Evolutionary conservation across 352 stramenopile species (phyloP).

Genomic region (Discostella stelligera): DNA sequence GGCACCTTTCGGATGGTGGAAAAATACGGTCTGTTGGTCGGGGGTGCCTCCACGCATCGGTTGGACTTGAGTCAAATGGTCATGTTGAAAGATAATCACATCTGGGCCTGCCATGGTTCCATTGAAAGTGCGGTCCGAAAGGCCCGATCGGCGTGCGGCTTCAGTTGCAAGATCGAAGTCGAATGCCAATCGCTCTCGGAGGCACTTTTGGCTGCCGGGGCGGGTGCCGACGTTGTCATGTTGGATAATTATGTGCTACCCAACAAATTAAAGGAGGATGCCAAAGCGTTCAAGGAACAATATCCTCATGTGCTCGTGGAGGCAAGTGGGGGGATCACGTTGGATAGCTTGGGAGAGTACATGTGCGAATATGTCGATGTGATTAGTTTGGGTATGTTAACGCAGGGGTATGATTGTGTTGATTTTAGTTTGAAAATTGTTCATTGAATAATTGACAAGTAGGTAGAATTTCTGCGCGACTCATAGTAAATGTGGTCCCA

Average conservation of each 20-base stretch:
- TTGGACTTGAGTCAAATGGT: constrained; percentile 99
- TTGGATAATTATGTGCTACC: constrained; percentile 96
- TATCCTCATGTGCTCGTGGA: constrained; percentile 95
- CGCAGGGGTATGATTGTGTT: constrained; percentile 94
- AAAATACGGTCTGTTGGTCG: constrained; percentile 98
- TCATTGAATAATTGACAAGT: constrained; percentile 24
- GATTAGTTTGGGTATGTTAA: constrained; percentile 96
- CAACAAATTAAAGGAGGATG: constrained; percentile 88
- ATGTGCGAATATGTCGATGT: constrained; percentile 94
- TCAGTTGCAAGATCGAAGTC: constrained; percentile 99
- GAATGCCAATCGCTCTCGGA: constrained; percentile 93
- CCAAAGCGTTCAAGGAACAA: constrained; percentile 89
- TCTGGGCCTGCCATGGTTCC: constrained; percentile 90
- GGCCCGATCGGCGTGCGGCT: constrained; percentile 90
- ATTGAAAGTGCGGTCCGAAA: constrained; percentile 93
- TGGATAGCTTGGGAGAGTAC: constrained; percentile 90
- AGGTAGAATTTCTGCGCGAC: too few species aligned
- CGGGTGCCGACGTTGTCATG: constrained; percentile 93
- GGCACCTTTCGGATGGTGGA: constrained; percentile 95
- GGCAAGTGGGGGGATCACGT: constrained; percentile 96
- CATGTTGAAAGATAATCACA: constrained; percentile 99
- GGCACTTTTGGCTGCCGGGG: constrained; percentile 88
- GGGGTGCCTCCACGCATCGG: constrained; percentile 87
- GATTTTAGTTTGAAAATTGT: constrained; percentile 98
- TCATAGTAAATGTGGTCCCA: background rate